A percentile compares a stretch with the other conserved stretches of the same genome.
Evolutionary conservation across 2,329 filamentous ascomycete species (phyloP).

Genomic region (Colletotrichum limetticola): DNA sequence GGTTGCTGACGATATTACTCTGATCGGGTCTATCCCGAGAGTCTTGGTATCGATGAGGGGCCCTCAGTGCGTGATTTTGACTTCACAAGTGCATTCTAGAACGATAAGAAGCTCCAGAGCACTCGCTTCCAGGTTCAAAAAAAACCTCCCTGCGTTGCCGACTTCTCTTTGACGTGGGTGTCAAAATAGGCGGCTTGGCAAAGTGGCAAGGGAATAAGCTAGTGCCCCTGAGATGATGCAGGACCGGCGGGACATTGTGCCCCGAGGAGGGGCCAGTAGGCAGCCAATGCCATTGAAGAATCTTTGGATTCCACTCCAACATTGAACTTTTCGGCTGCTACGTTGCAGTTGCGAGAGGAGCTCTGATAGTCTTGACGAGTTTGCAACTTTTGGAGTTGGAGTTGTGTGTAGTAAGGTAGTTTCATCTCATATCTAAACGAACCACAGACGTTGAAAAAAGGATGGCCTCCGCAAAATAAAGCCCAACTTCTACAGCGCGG

Average conservation of each 20-base stretch:
- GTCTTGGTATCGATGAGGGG: not conserved
- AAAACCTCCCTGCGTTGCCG: not conserved
- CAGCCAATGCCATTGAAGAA: not conserved
- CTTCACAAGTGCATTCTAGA: conserved; percentile 12
- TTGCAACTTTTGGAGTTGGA: not conserved
- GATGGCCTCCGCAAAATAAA: conserved; percentile 2
- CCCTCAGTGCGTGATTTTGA: not conserved
- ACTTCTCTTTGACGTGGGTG: not conserved
- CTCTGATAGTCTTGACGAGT: not conserved
- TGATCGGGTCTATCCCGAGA: not conserved
- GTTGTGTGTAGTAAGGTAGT: not conserved
- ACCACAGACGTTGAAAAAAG: conserved; percentile 6
- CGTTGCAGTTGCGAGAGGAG: not conserved
- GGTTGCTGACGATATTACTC: not conserved
- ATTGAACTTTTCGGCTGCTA: not conserved
- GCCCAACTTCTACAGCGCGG: conserved; percentile 10
- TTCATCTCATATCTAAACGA: not conserved
- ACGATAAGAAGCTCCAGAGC: not conserved
- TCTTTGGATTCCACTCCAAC: not conserved
- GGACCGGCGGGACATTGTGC: conserved; percentile 12
- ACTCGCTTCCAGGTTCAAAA: not conserved
- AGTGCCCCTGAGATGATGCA: conserved; percentile 21
- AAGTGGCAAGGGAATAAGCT: conserved; percentile 23
- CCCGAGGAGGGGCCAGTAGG: not conserved
- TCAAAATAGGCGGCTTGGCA: conserved; percentile 13